Percentiles rank a stretch among this genome's conserved stretches.
Conservation (phyloP, 495 filamentous ascomycete species). For the Umbilicaria muhlenbergii region DNA sequence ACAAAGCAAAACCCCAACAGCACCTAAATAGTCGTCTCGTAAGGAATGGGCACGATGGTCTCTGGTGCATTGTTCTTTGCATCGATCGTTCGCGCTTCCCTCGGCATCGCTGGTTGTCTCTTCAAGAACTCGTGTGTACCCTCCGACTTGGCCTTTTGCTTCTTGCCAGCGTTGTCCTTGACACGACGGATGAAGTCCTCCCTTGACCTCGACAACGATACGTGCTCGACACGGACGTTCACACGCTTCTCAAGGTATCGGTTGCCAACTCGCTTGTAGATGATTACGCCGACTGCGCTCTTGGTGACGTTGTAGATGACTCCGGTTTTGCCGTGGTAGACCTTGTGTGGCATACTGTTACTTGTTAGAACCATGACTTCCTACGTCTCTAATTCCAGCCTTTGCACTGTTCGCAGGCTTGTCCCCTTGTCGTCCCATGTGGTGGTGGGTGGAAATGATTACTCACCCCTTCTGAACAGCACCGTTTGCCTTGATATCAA, state of each 20-base stretch:
- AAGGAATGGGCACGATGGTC: conserved; percentile 79
- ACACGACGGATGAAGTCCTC: conserved; percentile 93
- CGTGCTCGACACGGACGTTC: conserved; percentile 96
- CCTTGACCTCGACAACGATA: conserved; percentile 79
- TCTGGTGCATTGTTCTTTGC: conserved; percentile 67
- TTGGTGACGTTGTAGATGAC: conserved; percentile 98
- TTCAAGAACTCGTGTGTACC: conserved; percentile 79
- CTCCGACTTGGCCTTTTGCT: conserved; percentile 79
- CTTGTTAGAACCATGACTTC: conserved; percentile 16
- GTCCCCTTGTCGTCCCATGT: not conserved
- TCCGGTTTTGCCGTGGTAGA: conserved; percentile 97
- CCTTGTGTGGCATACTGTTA: conserved; percentile 90
- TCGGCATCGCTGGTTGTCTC: conserved; percentile 68
- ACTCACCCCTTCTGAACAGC: conserved; percentile 95
- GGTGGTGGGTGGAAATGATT: not conserved
- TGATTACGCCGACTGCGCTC: conserved; percentile 86
- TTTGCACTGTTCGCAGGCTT: not conserved
- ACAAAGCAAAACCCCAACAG: no score
- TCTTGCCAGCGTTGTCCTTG: conserved; percentile 85
- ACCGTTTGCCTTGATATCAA: conserved; percentile 93
- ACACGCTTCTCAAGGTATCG: conserved; percentile 99
- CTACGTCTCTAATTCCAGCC: not conserved
- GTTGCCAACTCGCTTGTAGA: conserved; percentile 97
- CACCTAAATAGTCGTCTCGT: conserved; percentile 93
- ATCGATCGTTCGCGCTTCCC: conserved; percentile 62